These are phyloP conservation scores for Adenanthera pavonina DNA, from an alignment of 306 rosid genomes.

Conservation along the genomic window DNA sequence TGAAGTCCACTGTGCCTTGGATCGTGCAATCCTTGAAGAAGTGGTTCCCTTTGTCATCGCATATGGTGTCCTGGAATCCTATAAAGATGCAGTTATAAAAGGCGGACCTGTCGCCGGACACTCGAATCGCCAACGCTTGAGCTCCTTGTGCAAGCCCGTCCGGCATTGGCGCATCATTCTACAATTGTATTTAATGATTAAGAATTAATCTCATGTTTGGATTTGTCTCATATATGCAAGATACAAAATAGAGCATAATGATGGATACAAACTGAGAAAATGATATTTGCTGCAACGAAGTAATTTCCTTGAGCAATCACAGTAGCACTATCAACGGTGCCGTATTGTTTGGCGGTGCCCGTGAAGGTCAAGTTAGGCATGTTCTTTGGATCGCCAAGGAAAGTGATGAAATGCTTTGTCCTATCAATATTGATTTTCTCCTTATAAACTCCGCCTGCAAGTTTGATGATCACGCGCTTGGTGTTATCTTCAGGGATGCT, in stretches of 20 bases:
- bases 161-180: constrained; percentile 46
- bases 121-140: constrained; percentile 37
- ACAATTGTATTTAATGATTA: no score
- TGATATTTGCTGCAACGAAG: constrained; percentile 52
- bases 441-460: constrained; percentile 45
- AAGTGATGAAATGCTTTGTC: constrained; percentile 49
- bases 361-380: constrained; percentile 42
- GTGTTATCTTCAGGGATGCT: constrained; percentile 53
- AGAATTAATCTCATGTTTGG: no score
- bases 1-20: constrained; percentile 47
- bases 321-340: constrained; percentile 63
- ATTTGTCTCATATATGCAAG: no score
- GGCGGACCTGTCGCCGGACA: constrained; percentile 44
- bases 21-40: constrained; percentile 42
- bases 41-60: constrained; percentile 47
- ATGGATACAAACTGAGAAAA: constrained; percentile 50
- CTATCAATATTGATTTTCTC: constrained; percentile 55
- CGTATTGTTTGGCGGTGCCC: constrained; percentile 43
- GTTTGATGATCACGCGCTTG: constrained; percentile 50
- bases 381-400: constrained; percentile 34
- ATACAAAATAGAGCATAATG: no score
- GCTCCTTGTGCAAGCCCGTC: background rate
- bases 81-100: constrained; percentile 39
- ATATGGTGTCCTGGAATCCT: constrained; percentile 46
- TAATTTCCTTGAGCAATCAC: constrained; percentile 45